Evolutionary conservation across 1,139 yeast genomes (phyloP).

Genomic region (Hansenula sp.): DNA sequence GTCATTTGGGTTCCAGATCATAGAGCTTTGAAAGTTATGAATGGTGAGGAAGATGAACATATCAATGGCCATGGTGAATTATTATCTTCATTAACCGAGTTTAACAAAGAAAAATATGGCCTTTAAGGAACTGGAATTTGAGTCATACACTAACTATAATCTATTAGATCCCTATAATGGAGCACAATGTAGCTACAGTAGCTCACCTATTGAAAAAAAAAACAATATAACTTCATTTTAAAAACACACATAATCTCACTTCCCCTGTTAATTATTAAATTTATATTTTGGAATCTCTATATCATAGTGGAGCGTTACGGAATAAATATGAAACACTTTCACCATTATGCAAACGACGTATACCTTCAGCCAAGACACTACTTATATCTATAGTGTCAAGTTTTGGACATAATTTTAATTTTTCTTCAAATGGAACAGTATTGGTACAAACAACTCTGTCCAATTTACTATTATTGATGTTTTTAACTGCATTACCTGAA

Average conservation of each 20-base stretch:
- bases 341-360: constrained; percentile 95
- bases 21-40: constrained; percentile 52
- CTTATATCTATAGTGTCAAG: constrained; percentile 82
- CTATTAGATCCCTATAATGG: no score
- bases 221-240: no score
- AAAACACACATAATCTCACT: not conserved
- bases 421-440: constrained; percentile 88
- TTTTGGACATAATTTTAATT: constrained; percentile 65
- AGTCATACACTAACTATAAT: no score
- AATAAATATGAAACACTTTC: constrained; percentile 92
- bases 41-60: constrained; percentile 36
- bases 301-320: constrained; percentile 59
- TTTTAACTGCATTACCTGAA: constrained; percentile 82
- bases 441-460: constrained; percentile 88
- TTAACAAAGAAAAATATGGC: constrained; percentile 51
- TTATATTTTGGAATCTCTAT: not conserved
- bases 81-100: constrained; percentile 46
- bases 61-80: constrained; percentile 57
- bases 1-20: constrained; percentile 93
- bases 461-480: constrained; percentile 74
- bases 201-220: no score
- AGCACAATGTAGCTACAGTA: no score
- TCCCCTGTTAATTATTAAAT: not conserved
- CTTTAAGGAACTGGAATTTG: no score
- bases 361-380: constrained; percentile 92